phyloP scores from a whole-genome alignment of 2,329 filamentous ascomycete species.

The Colletotrichum sp. region DNA sequence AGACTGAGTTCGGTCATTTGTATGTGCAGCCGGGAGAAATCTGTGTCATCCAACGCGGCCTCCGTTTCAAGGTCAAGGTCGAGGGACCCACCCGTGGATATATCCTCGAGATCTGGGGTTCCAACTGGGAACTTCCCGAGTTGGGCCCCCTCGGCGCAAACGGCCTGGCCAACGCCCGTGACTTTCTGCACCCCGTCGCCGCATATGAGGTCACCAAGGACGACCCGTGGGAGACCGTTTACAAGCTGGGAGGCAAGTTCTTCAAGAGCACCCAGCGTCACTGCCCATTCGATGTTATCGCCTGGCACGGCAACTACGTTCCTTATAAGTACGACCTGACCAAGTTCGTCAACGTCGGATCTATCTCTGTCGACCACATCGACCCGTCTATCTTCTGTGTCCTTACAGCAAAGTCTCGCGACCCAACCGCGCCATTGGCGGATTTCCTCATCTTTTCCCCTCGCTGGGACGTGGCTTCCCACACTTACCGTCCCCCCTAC shows the following conservation, averaged over 20 bases:
- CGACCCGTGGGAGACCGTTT: conserved; percentile 61
- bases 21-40: conserved; percentile 73
- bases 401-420: conserved; percentile 61
- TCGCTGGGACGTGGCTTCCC: conserved; percentile 66
- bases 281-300: conserved; percentile 74
- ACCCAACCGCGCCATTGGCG: conserved; percentile 58
- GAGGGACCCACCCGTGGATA: conserved; percentile 69
- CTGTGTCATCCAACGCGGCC: conserved; percentile 67
- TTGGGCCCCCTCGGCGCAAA: conserved; percentile 71
- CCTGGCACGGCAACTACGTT: conserved; percentile 75
- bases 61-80: conserved; percentile 59
- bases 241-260: conserved; percentile 66
- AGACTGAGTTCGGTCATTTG: conserved; percentile 70
- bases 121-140: conserved; percentile 69
- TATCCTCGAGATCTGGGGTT: conserved; percentile 70
- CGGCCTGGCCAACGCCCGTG: conserved; percentile 67
- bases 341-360: conserved; percentile 63
- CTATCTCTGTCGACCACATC: conserved; percentile 66
- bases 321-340: conserved; percentile 63
- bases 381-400: conserved; percentile 73
- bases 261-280: conserved; percentile 67
- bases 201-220: conserved; percentile 58
- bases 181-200: conserved; percentile 69
- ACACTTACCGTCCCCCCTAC: conserved; percentile 69
- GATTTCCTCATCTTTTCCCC: conserved; percentile 75